Evolutionary conservation across 2,329 filamentous ascomycete species (phyloP).

Genomic region (Pseudopyrenochaeta lycopersici): DNA sequence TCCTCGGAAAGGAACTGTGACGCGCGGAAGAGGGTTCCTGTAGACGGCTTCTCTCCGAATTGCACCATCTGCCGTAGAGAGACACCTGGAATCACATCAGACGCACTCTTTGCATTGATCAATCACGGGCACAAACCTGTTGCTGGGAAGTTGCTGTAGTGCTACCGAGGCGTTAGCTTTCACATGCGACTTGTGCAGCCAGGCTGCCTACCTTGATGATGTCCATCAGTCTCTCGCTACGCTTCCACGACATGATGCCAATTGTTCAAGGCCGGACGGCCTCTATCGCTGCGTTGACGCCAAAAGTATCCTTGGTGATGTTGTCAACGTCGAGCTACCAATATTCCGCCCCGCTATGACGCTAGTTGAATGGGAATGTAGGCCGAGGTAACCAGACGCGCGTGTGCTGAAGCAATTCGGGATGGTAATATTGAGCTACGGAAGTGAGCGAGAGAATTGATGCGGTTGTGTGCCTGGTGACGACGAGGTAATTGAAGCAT

Average conservation of each 20-base stretch:
- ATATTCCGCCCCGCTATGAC: slow-evolving; percentile 46
- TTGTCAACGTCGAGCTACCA: slow-evolving; percentile 17
- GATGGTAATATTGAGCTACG: slow-evolving; percentile 10
- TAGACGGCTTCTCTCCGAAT: slow-evolving; percentile 93
- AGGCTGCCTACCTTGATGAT: slow-evolving; percentile 73
- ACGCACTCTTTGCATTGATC: slow-evolving; percentile 3
- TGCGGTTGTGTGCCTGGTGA: slow-evolving; percentile 4
- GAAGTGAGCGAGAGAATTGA: slow-evolving; percentile 1
- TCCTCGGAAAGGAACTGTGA: slow-evolving; percentile 99
- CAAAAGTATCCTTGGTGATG: slow-evolving; percentile 35
- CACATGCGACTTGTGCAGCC: slow-evolving; percentile 5
- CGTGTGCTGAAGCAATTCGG: slow-evolving; percentile 10
- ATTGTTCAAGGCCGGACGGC: slow-evolving; percentile 48
- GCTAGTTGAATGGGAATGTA: slow-evolving; percentile 34
- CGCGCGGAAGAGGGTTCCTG: slow-evolving; percentile 91
- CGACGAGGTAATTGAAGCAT: slow-evolving; percentile 12
- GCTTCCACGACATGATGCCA: slow-evolving; percentile 88
- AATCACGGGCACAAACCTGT: slow-evolving; percentile 92
- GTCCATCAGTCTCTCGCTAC: slow-evolving; percentile 88
- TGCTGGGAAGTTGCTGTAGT: slow-evolving; percentile 96
- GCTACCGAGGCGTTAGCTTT: slow-evolving; percentile 52
- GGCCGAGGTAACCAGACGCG: slow-evolving; percentile 36
- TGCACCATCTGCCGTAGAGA: slow-evolving; percentile 99
- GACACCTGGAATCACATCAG: slow-evolving; percentile 43
- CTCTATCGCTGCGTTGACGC: slow-evolving; percentile 39